Conservation (phyloP, 2,329 filamentous ascomycete genomes). For the Fusarium nodosum region DNA sequence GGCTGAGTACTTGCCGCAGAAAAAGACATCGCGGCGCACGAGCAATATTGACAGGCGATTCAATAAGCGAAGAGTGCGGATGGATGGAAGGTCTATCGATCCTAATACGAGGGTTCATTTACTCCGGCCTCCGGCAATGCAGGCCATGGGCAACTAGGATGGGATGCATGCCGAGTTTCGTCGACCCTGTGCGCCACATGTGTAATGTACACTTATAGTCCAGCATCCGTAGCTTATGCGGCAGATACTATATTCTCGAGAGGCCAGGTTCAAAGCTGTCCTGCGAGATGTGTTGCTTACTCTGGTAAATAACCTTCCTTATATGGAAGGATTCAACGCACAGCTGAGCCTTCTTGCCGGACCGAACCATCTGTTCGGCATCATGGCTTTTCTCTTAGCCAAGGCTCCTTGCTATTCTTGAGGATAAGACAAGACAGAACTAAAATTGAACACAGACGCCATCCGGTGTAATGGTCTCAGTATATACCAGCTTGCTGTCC, state of each 20-base stretch:
- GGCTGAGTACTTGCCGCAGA: slow-evolving; percentile 35
- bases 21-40: slow-evolving; percentile 36
- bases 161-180: slow-evolving; percentile 30
- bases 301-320: slow-evolving; percentile 4
- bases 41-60: slow-evolving; percentile 36
- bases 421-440: slow-evolving; percentile 27
- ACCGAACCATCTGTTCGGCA: slow-evolving; percentile 2
- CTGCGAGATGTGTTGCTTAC: slow-evolving; percentile 8
- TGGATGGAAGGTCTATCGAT: slow-evolving; percentile 31
- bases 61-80: slow-evolving; percentile 44
- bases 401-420: not conserved
- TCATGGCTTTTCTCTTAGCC: not conserved
- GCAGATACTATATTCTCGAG: slow-evolving; percentile 12
- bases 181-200: slow-evolving; percentile 40
- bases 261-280: not conserved
- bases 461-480: slow-evolving; percentile 45
- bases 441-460: slow-evolving; percentile 37
- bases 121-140: slow-evolving; percentile 35
- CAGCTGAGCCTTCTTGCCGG: slow-evolving; percentile 6
- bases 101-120: slow-evolving; percentile 25
- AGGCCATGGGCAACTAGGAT: not conserved
- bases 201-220: slow-evolving; percentile 34
- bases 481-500: slow-evolving; percentile 38
- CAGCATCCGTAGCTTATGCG: slow-evolving; percentile 2
- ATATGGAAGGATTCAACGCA: slow-evolving; percentile 18